Evolutionary conservation across 1,284 basidiomycete species (phyloP), one percentile per base, ranked within the genome.

Genomic region (Ustilago nuda): DNA sequence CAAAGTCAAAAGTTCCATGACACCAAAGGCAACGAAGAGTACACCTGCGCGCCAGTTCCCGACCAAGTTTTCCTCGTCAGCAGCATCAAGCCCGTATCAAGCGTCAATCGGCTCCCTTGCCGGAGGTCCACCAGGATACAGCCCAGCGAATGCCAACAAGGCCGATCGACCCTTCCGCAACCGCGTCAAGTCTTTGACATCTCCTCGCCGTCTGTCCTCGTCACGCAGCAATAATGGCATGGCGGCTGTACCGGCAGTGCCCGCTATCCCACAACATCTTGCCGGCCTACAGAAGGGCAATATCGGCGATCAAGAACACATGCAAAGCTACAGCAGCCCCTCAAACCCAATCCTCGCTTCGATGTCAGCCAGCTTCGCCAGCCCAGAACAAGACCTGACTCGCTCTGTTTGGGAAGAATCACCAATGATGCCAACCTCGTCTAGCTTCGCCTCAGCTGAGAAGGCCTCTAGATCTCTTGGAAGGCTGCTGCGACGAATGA

Each of bases 151-250:
- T 13, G 36, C 33, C 6, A 69, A 70, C 37, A 66, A 56, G 53
- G 36, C 43, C 2, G 68, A 75, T 4, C 56, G 58, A 27, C 56
- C 55, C 1, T 66, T 66, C 46, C 56, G 72, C 6, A 32, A 15
- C n/a, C 59, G 72, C 8, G 66, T 70, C 59, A 74, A 66, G n/a
- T 74, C 72, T 1, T 60, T 74, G 35, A 67, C 72, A 9, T 59
- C 72, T 17, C 53, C 51, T 53, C 59, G 59, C 4, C 52, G 63
- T 33, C 50, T 72, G 32, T 72, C 69, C 11, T 39, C 61, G 0
- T 53, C 56, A n/a, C 57, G 68, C 56, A 71, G 55, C 68, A 65
- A 68, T 15, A 57, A 63, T 8, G 41, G 54, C 6, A 12, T 39
- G 13, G 52, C 36, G 41, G 5, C 37, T 12, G 35, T 73, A 8